phyloP scores from a whole-genome alignment of 2,329 filamentous ascomycete genomes.

The Alternaria arbusti region DNA sequence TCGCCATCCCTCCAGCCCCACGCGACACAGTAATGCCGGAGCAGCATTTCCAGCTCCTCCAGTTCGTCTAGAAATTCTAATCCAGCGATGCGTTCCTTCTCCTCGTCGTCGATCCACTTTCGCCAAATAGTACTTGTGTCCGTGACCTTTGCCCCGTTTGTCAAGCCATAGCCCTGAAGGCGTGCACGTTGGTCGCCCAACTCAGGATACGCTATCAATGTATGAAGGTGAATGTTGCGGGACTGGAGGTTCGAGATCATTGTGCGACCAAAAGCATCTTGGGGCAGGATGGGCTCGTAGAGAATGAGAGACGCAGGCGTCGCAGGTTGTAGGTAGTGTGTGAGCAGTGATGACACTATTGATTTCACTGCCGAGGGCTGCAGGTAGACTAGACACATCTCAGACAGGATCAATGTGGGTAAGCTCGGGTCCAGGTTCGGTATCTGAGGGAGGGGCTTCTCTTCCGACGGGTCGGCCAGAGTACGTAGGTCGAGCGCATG shows the following conservation, averaged over 20 bases:
- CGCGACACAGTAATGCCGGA: constrained; percentile 85
- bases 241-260: constrained; percentile 91
- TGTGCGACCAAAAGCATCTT: constrained; percentile 85
- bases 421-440: constrained; percentile 60
- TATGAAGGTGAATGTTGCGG: constrained; percentile 83
- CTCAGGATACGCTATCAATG: constrained; percentile 74
- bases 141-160: constrained; percentile 60
- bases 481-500: constrained; percentile 72
- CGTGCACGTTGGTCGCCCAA: constrained; percentile 72
- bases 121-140: constrained; percentile 77
- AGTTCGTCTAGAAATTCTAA: constrained; percentile 93
- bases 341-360: constrained; percentile 60
- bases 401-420: constrained; percentile 87
- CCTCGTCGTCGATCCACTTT: constrained; percentile 70
- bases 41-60: constrained; percentile 89
- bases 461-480: constrained; percentile 49
- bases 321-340: constrained; percentile 47
- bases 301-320: constrained; percentile 69
- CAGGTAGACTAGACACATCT: constrained; percentile 95
- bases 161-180: constrained; percentile 71
- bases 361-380: constrained; percentile 66
- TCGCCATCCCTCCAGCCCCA: constrained; percentile 78
- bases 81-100: constrained; percentile 79
- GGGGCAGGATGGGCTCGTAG: constrained; percentile 86
- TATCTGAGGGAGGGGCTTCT: constrained; percentile 35